Evolutionary conservation across 2,329 filamentous ascomycete species (phyloP), one percentile per base, ranked within the genome.

Genomic region (Saccharata proteae): DNA sequence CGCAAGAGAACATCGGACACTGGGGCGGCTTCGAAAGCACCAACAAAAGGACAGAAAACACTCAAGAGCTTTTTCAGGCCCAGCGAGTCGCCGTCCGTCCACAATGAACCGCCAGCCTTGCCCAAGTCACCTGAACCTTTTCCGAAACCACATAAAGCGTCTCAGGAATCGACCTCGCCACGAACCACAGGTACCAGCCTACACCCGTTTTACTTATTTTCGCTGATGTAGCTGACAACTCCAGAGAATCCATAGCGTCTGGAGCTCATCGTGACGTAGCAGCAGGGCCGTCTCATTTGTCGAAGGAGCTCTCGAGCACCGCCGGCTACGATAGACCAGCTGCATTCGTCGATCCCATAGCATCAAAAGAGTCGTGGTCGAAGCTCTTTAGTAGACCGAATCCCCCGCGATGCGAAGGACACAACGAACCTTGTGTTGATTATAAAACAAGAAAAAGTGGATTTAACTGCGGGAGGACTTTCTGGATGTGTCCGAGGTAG

Each of bases 361-460:
- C 71, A 38, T 70, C 71, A 26, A 88, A 83, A 51, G 79, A 90
- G 47, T 79, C 78, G 14, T 96, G 90, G 90, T 77, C 74, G 4
- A 85, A 79, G 49, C 65, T 96, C 10, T 77, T 96, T 39, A 72
- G 77, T 11, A 84, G 79, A 52, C 76, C 80, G 35, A 60, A 72
- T 2, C 65, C 73, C 1, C 90, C 90, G 1, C 71, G 69, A 35
- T 98, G 90, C 50, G 85, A 94, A 44, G 59, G 61, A 28, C 90
- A 98, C 48, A 66, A 74, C 32, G 86, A 96, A 45, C 80, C 82
- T 3, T 96, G 90, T 55, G 80, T 85, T 40, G 82, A 69, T 41
- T 61, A 88, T 30, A 69, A 77, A 12, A 93, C 86, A 1, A 94
- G 88, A 61, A 96, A 96, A 50, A 67, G 83, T 1, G 90, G 90